Evolutionary conservation across 164 flowering plant species (phyloP), one percentile per base, ranked within the genome.

Genomic region (Piper longum): DNA sequence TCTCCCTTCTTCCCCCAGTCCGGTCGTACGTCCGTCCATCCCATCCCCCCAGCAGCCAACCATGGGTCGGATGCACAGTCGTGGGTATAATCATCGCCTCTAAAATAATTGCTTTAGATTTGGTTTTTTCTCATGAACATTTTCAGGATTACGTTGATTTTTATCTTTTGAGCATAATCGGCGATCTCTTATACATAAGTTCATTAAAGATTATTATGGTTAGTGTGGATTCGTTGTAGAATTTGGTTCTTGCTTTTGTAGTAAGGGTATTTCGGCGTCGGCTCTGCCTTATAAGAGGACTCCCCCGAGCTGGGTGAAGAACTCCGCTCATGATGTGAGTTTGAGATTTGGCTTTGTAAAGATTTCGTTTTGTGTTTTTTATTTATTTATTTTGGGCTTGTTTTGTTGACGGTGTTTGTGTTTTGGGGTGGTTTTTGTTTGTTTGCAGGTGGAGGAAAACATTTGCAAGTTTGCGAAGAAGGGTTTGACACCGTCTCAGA

Each of bases 391-490:
- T 26, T 26, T 26, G 36, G 36, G 36, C 14, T 44, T 12, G 52
- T 9, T 48, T 43, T 60, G 62, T 4, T 36, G 14, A 26, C 7
- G 14, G 14, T 36, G 41, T 14, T 36, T 0, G 56, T 16, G n/a
- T 55, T 16, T 67, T 60, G 36, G 41, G 4, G 7, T 0, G 14
- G 5, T 12, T 52, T 36, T 7, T 43, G 45, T 2, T 39, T 42
- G 1, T 14, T 48, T 58, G 52, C 55, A 90, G 97, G 97, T 91
- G 52, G 93, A 86, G 65, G 97, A 88, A 4, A 85, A 78, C 75
- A 91, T 91, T 36, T 86, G 96, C 81, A 91, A 91, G 69, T 82
- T 88, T 61, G 97, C 97, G 7, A 91, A 91, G 82, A 91, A 85
- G 74, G 97, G 97, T 16, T 40, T 88, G 77, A 80, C 95, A 7